Evolutionary conservation across 495 filamentous ascomycete species (phyloP), one percentile per base, ranked within the genome.

Genomic region (Penicillium cosmopolitanum): DNA sequence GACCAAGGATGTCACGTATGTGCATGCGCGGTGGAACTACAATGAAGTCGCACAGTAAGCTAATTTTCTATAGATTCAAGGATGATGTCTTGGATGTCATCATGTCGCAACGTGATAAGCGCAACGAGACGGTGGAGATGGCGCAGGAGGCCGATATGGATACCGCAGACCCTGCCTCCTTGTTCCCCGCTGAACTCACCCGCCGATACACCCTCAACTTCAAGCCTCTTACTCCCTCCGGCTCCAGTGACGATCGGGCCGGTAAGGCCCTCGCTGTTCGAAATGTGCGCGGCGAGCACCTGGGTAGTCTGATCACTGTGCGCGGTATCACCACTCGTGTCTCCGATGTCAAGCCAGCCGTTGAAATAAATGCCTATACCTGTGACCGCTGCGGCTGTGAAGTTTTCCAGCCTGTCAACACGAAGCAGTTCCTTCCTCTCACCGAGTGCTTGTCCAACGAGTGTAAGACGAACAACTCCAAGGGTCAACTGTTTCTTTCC

Each of bases 21-120:
- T 62, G 50, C n/a, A 31, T 34, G 13, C 43, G 15, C 18, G 7
- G 31, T 13, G 42, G 42, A 44, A 44, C 28, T 33, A 10, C 31
- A n/a, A 11, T 21, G 35, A 43, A 40, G 19, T 25, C 21, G 9
- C 2, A 9, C 21, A n/a, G 10, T 53, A 19, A 33, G 42, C 56
- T 66, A 58, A 70, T 16, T 47, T 11, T n/a, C 5, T 23, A 5
- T 62, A 92, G 89, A 40, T 97, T 96, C 80, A 97, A 97, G 72
- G 93, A 97, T 64, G 95, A 98, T 71, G 96, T 98, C 15, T 82
- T 98, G 23, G 95, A 98, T 75, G 89, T 98, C 28, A 91, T 98
- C 62, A 93, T 96, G 86, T 89, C 90, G 9, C 92, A 96, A 73
- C 89, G 95, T 61, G 85, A 89, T 56, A 89, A 88, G 68, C 88